A percentile compares a stretch with the other conserved stretches of the same genome.
phyloP scores from a whole-genome alignment of 805 yeast species.

The Yamadazyma phyllophila region DNA sequence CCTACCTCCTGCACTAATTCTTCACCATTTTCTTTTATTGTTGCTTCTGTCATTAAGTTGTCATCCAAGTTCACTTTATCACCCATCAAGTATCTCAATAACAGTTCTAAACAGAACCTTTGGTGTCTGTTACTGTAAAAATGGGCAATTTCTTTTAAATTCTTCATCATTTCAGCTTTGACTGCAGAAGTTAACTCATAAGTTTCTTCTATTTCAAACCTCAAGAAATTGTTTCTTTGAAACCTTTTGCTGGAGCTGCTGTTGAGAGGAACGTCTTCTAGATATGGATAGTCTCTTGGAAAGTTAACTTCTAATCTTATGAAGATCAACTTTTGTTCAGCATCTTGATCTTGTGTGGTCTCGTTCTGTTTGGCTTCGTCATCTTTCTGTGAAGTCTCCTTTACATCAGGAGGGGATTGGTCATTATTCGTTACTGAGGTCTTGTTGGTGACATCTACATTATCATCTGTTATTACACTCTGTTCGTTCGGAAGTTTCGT shows the following conservation, averaged over 20 bases:
- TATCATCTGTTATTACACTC: neutral
- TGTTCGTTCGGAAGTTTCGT: neutral
- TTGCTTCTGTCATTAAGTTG: slow-evolving; percentile 21
- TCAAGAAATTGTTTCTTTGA: slow-evolving; percentile 24
- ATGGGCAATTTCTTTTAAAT: slow-evolving; percentile 53
- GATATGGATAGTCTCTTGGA: slow-evolving; percentile 70
- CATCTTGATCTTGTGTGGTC: slow-evolving; percentile 5
- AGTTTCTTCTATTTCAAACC: slow-evolving; percentile 73
- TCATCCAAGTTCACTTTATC: slow-evolving; percentile 57
- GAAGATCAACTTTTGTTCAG: slow-evolving; percentile 51
- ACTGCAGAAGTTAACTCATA: slow-evolving; percentile 57
- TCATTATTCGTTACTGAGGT: neutral
- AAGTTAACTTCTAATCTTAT: slow-evolving; percentile 68
- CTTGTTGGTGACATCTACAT: neutral
- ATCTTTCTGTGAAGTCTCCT: neutral
- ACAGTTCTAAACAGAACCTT: slow-evolving; percentile 74
- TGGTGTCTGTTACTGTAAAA: slow-evolving; percentile 54
- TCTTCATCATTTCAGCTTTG: slow-evolving; percentile 48
- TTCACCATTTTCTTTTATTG: slow-evolving; percentile 23
- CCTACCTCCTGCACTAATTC: slow-evolving; percentile 31
- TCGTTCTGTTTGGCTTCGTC: neutral
- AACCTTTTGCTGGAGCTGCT: slow-evolving; percentile 15
- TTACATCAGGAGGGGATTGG: neutral
- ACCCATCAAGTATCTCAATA: slow-evolving; percentile 76
- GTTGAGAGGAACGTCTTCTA: slow-evolving; percentile 39